Evolutionary conservation across 2,329 filamentous ascomycete species (phyloP), one percentile per base, ranked within the genome.

Genomic region (Sarocladiaceae sp.): DNA sequence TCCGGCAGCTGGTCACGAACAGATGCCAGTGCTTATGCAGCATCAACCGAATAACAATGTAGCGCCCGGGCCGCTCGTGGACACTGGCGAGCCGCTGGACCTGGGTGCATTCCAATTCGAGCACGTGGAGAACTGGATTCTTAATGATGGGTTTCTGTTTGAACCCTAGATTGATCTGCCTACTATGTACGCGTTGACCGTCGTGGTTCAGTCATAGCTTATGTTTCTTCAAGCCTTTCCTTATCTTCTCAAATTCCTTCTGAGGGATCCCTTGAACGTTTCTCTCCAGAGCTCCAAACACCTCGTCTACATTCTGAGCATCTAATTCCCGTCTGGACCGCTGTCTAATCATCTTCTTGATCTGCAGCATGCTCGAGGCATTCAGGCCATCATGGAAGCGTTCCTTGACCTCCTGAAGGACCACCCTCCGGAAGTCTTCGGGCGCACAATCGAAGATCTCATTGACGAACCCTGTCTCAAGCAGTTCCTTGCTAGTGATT

Each of bases 161-260:
- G n/a, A n/a, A n/a, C n/a, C n/a, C n/a, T n/a, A n/a, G n/a, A n/a
- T n/a, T n/a, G n/a, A n/a, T n/a, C n/a, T n/a, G n/a, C n/a, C n/a
- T n/a, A n/a, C n/a, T n/a, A n/a, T n/a, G n/a, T n/a, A n/a, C n/a
- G n/a, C n/a, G n/a, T n/a, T n/a, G n/a, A n/a, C n/a, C n/a, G n/a
- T n/a, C n/a, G n/a, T n/a, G n/a, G n/a, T n/a, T n/a, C 31, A n/a
- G 8, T 52, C 74, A 96, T 67, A 97, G 72, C 75, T 97, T 97
- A 72, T 97, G 94, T 66, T 86, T 90, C 82, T 97, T 97, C 77
- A 93, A 82, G 13, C 93, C 91, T 56, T 77, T 83, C 1, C 90
- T 90, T 64, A 97, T 74, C 77, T 88, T 92, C 62, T 78, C 73
- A 66, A 97, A 97, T 75, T 97, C 89, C 66, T 87, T 79, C 75